Base-by-base conservation (phyloP, 164 flowering plant species). In the Vitis rupestris region DNA sequence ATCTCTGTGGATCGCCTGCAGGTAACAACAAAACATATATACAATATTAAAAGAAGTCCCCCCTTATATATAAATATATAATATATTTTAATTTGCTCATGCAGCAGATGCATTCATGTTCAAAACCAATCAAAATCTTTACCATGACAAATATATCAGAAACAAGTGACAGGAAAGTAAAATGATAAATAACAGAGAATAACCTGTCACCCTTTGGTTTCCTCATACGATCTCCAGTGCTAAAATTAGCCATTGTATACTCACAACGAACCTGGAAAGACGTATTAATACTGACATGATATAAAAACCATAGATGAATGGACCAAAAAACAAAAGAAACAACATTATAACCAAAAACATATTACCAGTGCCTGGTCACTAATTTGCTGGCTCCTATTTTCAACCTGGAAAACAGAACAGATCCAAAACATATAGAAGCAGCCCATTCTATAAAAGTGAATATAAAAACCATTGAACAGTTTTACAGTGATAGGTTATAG, bases 181-280 rank as follows among this genome's bases (percentile, higher is more conserved):
- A 27, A 61, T 3, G 37, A 12, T 14, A 59, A 51, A 47, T 52
- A 16, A 69, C 47, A 23, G 48, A 31, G 57, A 23, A 12, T 27
- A 70, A 94, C 99, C 99, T 90, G 81, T 95, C 98, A 37, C 97
- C 97, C 85, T 95, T 95, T 59, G 88, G 94, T 77, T 80, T 95
- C 73, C 98, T 85, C 85, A 69, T 79, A 30, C 97, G 93, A 80
- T 95, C 97, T 65, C 99, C 99, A 56, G 96, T 93, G 74, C 99
- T 93, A 71, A 95, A 95, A 82, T 91, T 93, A 70, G 99, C 98
- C 99, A 95, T 93, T 79, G 87, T 90, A 73, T 95, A 95, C 77
- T 95, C 99, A 69, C 99, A 95, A 5, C 94, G 90, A 61, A 95
- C 94, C 99, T 95, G 72, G 30, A 71, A 61, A 16, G n/a, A 70